Base-by-base conservation (phyloP, 2,329 filamentous ascomycete genomes). In the Tolypocladium amazonense region DNA sequence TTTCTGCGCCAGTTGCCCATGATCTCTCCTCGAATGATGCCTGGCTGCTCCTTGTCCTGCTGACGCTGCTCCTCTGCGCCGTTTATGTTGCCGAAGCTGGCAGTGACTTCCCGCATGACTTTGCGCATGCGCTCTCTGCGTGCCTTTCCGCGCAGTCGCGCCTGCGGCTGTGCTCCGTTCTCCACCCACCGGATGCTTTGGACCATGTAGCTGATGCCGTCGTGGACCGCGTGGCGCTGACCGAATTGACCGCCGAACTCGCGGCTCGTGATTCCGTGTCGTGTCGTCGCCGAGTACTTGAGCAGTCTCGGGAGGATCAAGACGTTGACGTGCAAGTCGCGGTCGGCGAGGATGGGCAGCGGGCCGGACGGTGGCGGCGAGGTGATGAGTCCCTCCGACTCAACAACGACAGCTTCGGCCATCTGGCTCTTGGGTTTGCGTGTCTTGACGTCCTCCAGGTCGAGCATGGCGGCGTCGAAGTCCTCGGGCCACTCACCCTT, bases 201-300 rank as follows among this genome's bases (percentile, higher is more conserved):
- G 56, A 99, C 84, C 81, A 89, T 91, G 74, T 90, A 97, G 71
- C 92, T 96, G 72, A 96, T 83, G 3, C 92, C 92, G 66, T 96
- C 92, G 69, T 97, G 92, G 18, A 79, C 68, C 6, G 71, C 73
- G 59, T 76, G 81, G 15, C 80, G 72, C 5, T 62, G 61, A 1
- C 72, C 72, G 53, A 69, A 70, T 33, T 76, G 80, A 30, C 81
- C 83, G 8, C 85, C 88, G 80, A 92, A 97, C 61, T 88, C 85
- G 35, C 92, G 85, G 64, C 90, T 95, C 65, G 86, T 87, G 60
- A 99, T 83, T 3, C 93, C 93, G 68, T 89, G 91, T 52, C 90
- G 83, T 0, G 88, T 88, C 0, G 85, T 88, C 7, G 86, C 84
- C 0, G 84, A 79, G 70, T 97, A 99, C 62, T 85, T 85, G 63